Conservation (phyloP, 2,329 filamentous ascomycete species). For the Penicillium brevicompactum region DNA sequence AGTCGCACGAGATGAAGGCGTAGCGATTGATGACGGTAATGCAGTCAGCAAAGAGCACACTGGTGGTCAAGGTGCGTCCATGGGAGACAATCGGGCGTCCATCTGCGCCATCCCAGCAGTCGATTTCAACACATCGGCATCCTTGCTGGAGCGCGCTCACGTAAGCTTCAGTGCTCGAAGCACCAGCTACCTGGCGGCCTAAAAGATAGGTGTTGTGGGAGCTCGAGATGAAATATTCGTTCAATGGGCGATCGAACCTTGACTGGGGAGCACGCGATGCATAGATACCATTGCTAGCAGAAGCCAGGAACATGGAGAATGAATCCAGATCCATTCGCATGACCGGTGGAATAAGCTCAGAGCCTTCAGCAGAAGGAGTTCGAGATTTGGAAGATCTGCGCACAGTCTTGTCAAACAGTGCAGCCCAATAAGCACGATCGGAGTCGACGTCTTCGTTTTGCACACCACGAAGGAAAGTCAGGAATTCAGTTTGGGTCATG, state of each 20-base stretch:
- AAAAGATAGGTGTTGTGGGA: constrained; percentile 98
- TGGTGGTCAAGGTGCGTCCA: constrained; percentile 83
- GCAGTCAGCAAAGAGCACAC: constrained; percentile 86
- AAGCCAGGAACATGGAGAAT: constrained; percentile 77
- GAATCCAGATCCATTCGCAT: constrained; percentile 74
- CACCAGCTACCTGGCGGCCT: constrained; percentile 84
- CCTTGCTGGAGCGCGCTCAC: constrained; percentile 84
- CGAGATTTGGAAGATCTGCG: constrained; percentile 57
- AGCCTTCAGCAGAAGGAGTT: constrained; percentile 45
- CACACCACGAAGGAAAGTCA: constrained; percentile 69
- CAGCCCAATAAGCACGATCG: constrained; percentile 68
- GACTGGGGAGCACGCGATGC: constrained; percentile 62
- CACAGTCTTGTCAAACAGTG: constrained; percentile 70
- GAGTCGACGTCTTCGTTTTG: constrained; percentile 76
- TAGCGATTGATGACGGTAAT: constrained; percentile 94
- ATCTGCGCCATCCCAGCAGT: constrained; percentile 94
- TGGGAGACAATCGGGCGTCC: constrained; percentile 89
- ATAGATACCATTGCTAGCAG: constrained; percentile 70
- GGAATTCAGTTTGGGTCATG: constrained; percentile 72
- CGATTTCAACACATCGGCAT: constrained; percentile 94
- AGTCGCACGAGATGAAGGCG: constrained; percentile 83
- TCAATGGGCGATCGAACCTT: constrained; percentile 77
- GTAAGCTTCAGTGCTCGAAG: constrained; percentile 93
- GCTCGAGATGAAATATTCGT: constrained; percentile 97
- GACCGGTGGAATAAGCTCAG: constrained; percentile 43